Evolutionary conservation across 202 grass and related monocot genomes (phyloP).

Genomic region (Cymbopogon flexuosus): DNA sequence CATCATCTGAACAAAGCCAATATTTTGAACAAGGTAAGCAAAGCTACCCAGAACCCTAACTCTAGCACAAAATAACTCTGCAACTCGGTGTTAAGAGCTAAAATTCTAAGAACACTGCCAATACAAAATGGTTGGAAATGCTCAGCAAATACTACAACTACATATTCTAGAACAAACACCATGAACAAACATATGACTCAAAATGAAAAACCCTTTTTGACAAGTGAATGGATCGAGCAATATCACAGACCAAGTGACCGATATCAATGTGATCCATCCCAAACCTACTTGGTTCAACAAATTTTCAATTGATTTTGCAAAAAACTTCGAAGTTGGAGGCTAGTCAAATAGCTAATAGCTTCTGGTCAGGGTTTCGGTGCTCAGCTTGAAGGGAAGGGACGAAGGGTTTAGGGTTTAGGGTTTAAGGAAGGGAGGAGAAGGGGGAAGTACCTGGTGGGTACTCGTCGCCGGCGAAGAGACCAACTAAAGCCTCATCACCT

Average conservation of each 20-base stretch:
- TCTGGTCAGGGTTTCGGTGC: no score
- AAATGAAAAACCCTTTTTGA: background rate
- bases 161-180: background rate
- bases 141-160: background rate
- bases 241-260: background rate
- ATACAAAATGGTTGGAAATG: background rate
- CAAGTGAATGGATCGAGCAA: background rate
- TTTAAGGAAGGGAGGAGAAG: no score
- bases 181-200: background rate
- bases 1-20: slow-evolving; percentile 39
- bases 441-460: no score
- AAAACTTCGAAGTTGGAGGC: no score
- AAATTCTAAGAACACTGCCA: background rate
- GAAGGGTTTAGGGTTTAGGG: no score
- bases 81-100: background rate
- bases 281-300: background rate
- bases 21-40: slow-evolving; percentile 7
- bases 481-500: no score
- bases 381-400: no score
- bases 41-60: background rate
- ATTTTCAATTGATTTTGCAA: background rate
- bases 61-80: background rate
- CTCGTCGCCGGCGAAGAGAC: no score
- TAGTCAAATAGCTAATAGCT: no score
- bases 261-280: background rate